These are phyloP conservation scores for Aspergillus asperescens DNA, from an alignment of 495 filamentous ascomycete genomes.

Conservation along the genomic window DNA sequence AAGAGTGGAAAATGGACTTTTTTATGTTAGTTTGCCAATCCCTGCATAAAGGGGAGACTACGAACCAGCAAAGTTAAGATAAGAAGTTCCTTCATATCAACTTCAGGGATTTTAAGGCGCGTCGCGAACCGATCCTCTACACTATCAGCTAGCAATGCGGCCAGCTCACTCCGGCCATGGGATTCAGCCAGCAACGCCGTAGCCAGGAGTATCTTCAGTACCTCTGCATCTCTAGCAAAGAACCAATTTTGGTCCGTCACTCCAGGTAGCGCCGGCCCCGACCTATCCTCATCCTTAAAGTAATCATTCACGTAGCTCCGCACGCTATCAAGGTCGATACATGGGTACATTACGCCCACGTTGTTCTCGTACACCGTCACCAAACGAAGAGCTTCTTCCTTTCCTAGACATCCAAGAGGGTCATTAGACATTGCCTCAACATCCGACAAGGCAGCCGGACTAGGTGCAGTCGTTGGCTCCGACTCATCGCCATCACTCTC, in stretches of 20 bases:
- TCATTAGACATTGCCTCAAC: constrained; percentile 11
- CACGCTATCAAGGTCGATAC: constrained; percentile 64
- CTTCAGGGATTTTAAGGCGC: constrained; percentile 56
- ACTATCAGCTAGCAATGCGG: constrained; percentile 62
- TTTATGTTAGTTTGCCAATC: not conserved
- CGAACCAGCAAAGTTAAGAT: constrained; percentile 63
- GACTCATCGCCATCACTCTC: constrained; percentile 21
- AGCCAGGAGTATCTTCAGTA: constrained; percentile 74
- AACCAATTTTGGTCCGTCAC: constrained; percentile 48
- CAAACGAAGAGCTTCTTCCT: constrained; percentile 63
- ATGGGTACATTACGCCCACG: constrained; percentile 77
- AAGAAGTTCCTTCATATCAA: constrained; percentile 63
- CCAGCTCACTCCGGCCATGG: constrained; percentile 67
- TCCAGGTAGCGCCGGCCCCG: constrained; percentile 49
- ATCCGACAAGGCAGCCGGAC: constrained; percentile 19
- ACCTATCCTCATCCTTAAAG: constrained; percentile 50
- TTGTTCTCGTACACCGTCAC: constrained; percentile 72
- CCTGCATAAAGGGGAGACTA: not conserved
- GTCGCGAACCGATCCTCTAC: constrained; percentile 61
- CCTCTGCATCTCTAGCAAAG: constrained; percentile 60
- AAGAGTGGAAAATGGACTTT: constrained; percentile 76
- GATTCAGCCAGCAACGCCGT: constrained; percentile 65
- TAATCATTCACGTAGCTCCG: constrained; percentile 41
- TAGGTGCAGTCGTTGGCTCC: constrained; percentile 20
- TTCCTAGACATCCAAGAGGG: constrained; percentile 21